Conservation (phyloP, 257 asterid genomes). For the Gynochthodes officinalis region DNA sequence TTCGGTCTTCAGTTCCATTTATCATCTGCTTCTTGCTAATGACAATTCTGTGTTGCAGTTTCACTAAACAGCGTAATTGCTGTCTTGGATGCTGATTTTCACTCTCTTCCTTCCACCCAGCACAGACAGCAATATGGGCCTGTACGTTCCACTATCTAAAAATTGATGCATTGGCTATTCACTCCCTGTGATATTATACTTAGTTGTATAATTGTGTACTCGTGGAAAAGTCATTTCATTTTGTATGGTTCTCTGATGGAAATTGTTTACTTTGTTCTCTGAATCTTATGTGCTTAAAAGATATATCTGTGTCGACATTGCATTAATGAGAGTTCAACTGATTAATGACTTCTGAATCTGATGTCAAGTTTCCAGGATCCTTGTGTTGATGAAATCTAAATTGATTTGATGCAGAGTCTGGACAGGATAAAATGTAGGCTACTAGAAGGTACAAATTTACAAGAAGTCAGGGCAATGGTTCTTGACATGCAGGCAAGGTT, state of each 20-base stretch:
- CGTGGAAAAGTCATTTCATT: background rate
- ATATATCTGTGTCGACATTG: background rate
- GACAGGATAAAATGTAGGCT: constrained; percentile 98
- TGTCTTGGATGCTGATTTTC: constrained; percentile 93
- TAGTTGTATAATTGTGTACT: background rate
- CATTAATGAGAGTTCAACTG: background rate
- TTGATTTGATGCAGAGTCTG: constrained; percentile 62
- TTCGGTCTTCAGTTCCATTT: background rate
- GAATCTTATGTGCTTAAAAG: background rate
- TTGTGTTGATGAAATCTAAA: background rate
- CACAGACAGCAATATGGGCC: constrained; percentile 99
- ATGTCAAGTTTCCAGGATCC: background rate
- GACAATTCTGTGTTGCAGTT: constrained; percentile 44
- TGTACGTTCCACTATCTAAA: constrained; percentile 43
- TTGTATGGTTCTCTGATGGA: background rate
- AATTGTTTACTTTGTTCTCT: background rate
- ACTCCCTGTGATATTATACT: background rate
- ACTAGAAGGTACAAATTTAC: constrained; percentile 94
- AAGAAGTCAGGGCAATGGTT: constrained; percentile 99
- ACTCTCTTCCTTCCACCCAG: constrained; percentile 93
- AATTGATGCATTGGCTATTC: background rate
- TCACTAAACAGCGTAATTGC: constrained; percentile 95
- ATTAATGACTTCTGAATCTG: background rate
- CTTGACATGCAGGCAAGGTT: constrained; percentile 99
- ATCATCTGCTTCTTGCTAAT: constrained; percentile 26